A percentile compares a stretch with the other conserved stretches of the same genome.
These are phyloP conservation scores for Venturia carpophila DNA, from an alignment of 2,329 filamentous ascomycete genomes.

Conservation along the genomic window DNA sequence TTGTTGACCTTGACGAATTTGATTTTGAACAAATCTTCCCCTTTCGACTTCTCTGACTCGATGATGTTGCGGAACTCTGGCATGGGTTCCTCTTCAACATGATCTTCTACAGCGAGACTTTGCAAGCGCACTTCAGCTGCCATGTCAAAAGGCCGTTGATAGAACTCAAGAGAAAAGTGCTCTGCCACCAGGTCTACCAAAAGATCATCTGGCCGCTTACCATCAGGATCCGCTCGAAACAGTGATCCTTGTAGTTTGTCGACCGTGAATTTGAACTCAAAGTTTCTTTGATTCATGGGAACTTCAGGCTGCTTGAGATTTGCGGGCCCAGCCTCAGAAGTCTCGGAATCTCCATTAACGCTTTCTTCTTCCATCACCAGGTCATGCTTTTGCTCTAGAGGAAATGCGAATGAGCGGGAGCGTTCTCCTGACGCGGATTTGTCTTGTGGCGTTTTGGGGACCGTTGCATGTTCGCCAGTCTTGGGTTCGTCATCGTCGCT, in stretches of 20 bases:
- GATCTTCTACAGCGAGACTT: constrained; percentile 83
- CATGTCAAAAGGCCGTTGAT: constrained; percentile 85
- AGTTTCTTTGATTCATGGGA: constrained; percentile 52
- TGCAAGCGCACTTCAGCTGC: constrained; percentile 82
- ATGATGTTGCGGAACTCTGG: constrained; percentile 96
- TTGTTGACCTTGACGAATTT: constrained; percentile 86
- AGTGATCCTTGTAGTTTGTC: constrained; percentile 89
- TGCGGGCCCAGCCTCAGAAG: constrained; percentile 45
- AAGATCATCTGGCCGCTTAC: constrained; percentile 66
- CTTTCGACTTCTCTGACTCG: constrained; percentile 77
- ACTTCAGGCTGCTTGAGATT: constrained; percentile 56
- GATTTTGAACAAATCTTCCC: constrained; percentile 74
- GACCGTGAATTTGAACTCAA: constrained; percentile 95
- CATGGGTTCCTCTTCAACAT: constrained; percentile 77
- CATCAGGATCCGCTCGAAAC: constrained; percentile 75
- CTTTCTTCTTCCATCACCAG: constrained; percentile 69
- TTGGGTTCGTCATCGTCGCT: constrained; percentile 37
- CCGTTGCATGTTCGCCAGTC: constrained; percentile 23
- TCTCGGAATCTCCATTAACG: constrained; percentile 55
- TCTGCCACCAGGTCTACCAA: constrained; percentile 89
- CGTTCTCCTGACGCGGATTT: constrained; percentile 46
- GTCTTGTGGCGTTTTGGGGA: constrained; percentile 19
- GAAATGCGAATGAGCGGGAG: constrained; percentile 67
- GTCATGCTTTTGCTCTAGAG: constrained; percentile 58
- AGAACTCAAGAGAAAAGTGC: constrained; percentile 79